Evolutionary conservation across 2,329 filamentous ascomycete species (phyloP).

Genomic region (Cytospora paraplurivora): DNA sequence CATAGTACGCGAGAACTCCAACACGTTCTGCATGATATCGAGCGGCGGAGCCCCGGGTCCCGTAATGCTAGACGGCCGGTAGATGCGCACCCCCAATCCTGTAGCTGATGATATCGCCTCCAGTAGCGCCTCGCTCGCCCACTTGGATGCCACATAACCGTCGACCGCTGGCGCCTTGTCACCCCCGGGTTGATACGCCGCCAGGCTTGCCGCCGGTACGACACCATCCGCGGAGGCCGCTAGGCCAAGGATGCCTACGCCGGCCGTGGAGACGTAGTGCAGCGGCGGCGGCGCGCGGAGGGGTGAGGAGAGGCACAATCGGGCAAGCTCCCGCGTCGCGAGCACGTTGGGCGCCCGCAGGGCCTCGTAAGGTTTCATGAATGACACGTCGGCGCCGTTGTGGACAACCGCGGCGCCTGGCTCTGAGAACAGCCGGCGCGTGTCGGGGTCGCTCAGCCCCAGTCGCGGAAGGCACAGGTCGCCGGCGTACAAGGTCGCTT

Average conservation of each 20-base stretch:
- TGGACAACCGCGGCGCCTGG: slow-evolving; percentile 48
- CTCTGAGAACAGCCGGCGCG: slow-evolving; percentile 13
- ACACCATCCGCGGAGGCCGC: not conserved
- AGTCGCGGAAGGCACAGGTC: slow-evolving; percentile 36
- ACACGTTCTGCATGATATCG: not conserved
- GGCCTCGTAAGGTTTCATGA: slow-evolving; percentile 37
- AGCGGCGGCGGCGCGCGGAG: slow-evolving; percentile 37
- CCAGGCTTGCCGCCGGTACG: not conserved
- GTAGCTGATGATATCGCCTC: not conserved
- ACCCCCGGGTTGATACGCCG: not conserved
- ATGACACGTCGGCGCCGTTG: slow-evolving; percentile 42
- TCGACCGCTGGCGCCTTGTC: not conserved
- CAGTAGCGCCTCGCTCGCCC: not conserved
- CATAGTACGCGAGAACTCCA: not conserved
- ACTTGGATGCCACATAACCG: slow-evolving; percentile 3
- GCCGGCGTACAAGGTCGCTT: slow-evolving; percentile 29
- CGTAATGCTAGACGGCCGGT: slow-evolving; percentile 1
- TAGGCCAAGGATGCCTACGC: not conserved
- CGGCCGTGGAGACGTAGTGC: slow-evolving; percentile 41
- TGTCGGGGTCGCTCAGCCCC: slow-evolving; percentile 30
- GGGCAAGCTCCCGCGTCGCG: slow-evolving; percentile 36
- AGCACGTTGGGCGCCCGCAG: slow-evolving; percentile 36
- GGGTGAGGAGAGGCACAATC: slow-evolving; percentile 26
- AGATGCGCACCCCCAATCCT: not conserved
- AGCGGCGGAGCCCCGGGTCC: not conserved